Base-by-base conservation (phyloP, 805 yeast genomes). In the Candida ficus region DNA sequence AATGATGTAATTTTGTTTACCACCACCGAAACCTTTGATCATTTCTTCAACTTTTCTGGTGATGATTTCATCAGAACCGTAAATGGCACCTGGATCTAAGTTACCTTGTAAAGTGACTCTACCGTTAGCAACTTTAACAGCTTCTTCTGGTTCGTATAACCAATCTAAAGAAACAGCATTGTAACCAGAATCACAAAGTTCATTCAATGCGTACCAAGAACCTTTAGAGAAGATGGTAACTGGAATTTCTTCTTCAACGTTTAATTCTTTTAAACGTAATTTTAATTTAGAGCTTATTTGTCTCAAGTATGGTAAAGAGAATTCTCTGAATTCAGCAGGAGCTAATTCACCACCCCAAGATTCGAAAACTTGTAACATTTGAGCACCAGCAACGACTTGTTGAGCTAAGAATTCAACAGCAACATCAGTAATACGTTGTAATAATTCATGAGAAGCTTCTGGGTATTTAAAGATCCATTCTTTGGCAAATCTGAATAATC, bases 311-410 rank as follows among this genome's bases (percentile, higher is more conserved):
- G 98, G 98, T 55, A 91, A 74, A 4, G 95, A 82, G 62, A 89
- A 93, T 61, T 85, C 90, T 47, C 73, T 73, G 64, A 91, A 93
- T 56, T 93, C 99, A 38, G 68, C 68, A 11, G 96, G 95, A 1
- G 95, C 93, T 43, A 93, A 72, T 65, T 93, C 98, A 38, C 98
- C 96, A 42, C 96, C 99, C 95, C 96, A 90, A 28, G 95, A 84
- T 60, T 93, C 99, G 58, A 93, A 93, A 27, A 93, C 89, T 65
- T 93, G 99, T 45, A 93, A 72, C 81, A 93, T 89, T 68, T 93
- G 99, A 27, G 98, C 98, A 52, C 99, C 99, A 2, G 99, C 99
- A 50, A 80, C 78, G 33, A 93, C 96, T 65, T 93, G 99, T 55
- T 82, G 85, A 4, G 95, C 95, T 56, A 93, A 72, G 58, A 91